phyloP scores from a whole-genome alignment of 225 moss, liverwort and hornwort genomes.

The Pseudisothecium myosuroides region DNA sequence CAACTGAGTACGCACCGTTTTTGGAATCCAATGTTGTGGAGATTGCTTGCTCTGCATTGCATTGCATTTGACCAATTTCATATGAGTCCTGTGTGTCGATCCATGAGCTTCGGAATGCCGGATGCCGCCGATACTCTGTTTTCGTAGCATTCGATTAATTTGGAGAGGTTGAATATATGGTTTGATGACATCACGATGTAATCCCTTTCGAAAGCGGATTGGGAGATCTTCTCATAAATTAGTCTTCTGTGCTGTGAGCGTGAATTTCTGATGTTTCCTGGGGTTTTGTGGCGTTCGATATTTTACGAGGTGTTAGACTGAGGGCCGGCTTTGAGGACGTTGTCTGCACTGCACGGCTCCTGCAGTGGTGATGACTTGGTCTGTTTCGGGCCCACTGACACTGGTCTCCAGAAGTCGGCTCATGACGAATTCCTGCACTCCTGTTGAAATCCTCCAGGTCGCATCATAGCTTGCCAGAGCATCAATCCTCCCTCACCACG shows the following conservation, averaged over 20 bases:
- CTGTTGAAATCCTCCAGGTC: not conserved
- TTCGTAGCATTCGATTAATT: not conserved
- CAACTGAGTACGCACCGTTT: not conserved
- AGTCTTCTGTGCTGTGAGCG: not conserved
- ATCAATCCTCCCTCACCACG: not conserved
- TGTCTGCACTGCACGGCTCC: slow-evolving; percentile 7
- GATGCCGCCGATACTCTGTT: not conserved
- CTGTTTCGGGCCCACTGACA: slow-evolving; percentile 22
- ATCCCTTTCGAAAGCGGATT: not conserved
- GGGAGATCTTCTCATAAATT: not conserved
- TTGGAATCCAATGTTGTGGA: not conserved
- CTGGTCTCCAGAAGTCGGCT: not conserved
- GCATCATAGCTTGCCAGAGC: not conserved
- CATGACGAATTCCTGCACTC: not conserved
- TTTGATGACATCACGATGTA: not conserved
- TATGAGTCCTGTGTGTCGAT: not conserved
- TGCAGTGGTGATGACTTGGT: slow-evolving; percentile 10
- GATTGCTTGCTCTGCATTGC: not conserved
- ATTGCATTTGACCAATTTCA: not conserved
- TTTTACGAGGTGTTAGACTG: not conserved
- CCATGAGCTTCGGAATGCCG: not conserved
- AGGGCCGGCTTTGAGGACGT: not conserved
- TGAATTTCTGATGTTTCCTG: not conserved
- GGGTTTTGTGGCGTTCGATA: not conserved
- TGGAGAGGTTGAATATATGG: not conserved